Evolutionary conservation across 768 basidiomycete species (phyloP), one percentile per base, ranked within the genome.

Genomic region (Tulasnella sp.): DNA sequence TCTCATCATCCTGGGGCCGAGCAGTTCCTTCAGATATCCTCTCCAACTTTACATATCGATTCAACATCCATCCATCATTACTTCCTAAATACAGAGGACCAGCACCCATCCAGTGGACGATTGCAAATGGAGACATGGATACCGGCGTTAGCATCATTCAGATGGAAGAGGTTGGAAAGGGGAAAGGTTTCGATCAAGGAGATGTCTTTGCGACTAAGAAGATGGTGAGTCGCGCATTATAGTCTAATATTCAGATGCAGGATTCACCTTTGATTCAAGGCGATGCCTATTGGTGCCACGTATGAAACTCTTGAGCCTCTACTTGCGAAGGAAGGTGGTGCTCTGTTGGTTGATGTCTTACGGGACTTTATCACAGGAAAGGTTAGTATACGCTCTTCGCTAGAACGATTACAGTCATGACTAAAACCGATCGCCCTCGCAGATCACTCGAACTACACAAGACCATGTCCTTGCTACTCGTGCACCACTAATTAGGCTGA

Each of bases 1-100:
- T 96, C 5, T 90, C 90, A 0, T 87, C 91, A 5, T 93, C 91
- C 0, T 93, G 93, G 56, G 91, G 91, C 0, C 81, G 83, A 40
- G 89, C 92, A 57, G 72, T 96, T 10, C 74, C 86, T 0, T 61
- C 68, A 4, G 59, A 69, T 2, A 67, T 84, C 46, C 74, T 95
- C 13, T 61, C 68, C 12, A 68, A 72, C 34, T 93, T 93, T 59
- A 71, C 66, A 0, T 74, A 76, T 40, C 69, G 82, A 20, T 68
- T 96, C 32, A 95, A 96, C 60, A 77, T 96, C 5, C 91, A 96
- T 59, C 89, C 90, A 0, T 92, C 90, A 31, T 67, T 89, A 0
- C 72, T 96, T 29, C 91, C 91, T 0, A 69, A 72, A 24, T 91
- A 86, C 63, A 78, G 91, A n/a, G 91, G 91, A 0, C 78, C 91